Evolutionary conservation across 78 protist genomes (phyloP), one percentile per base, ranked within the genome.

Genomic region (Chrysochromulina parva): DNA sequence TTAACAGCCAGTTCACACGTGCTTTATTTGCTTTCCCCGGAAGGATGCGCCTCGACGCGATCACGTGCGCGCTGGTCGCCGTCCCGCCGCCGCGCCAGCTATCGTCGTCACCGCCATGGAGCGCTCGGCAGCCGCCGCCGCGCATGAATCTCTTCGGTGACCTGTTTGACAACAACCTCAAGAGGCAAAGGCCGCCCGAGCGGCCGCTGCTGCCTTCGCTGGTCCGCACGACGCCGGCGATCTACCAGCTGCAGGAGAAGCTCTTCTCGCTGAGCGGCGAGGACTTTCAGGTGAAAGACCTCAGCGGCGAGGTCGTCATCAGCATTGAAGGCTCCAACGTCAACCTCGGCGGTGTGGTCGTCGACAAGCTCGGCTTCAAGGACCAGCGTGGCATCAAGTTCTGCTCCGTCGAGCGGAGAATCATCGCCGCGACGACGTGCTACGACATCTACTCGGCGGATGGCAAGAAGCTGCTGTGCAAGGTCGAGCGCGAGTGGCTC

Each of bases 231-330:
- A 19, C 16, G 58, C n/a, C 88, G 7, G 88, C 65, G 9, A 0
- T 22, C 26, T 84, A 84, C 53, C 55, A 28, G n/a, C 88, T 84
- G 54, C 67, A 58, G 57, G 88, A 84, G 71, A 58, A n/a, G 28
- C 24, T 84, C 55, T 38, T 84, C 88, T 38, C 57, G 20, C 38
- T 84, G 24, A 11, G n/a, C 48, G 88, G 88, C 73, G 88, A 84
- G 20, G 88, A 84, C 55, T 84, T 84, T 22, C 48, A 28, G 20
- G 88, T 84, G 19, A 38, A 71, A 7, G 71, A 84, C 88, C 3
- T 38, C 20, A 1, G 2, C 57, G 88, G 88, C 26, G 26, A 59
- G 13, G 54, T 9, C 3, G 88, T 84, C 9, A 55, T 84, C 55
- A 1, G 19, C 22, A 19, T 84, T 10, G 54, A 57, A 0, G 88